Evolutionary conservation across 2,329 filamentous ascomycete genomes (phyloP).

Genomic region (Fusarium miscanthi): DNA sequence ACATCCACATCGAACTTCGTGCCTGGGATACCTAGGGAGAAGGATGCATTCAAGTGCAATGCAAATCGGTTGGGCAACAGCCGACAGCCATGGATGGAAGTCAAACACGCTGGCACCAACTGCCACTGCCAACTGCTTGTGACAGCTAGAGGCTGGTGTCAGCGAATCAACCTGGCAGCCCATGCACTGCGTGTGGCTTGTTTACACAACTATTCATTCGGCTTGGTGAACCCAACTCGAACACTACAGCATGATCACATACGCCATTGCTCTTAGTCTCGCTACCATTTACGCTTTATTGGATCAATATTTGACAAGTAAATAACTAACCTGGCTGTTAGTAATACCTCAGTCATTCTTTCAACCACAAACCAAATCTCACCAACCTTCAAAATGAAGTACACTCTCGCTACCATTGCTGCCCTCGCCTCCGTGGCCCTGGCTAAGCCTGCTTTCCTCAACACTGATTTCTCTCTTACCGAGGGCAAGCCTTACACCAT

Average conservation of each 20-base stretch:
- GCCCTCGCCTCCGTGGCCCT: conserved; percentile 45
- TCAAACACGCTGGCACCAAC: not conserved
- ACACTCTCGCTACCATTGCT: conserved; percentile 47
- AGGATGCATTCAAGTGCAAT: not conserved
- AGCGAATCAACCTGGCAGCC: not conserved
- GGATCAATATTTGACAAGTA: not conserved
- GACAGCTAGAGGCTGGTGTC: not conserved
- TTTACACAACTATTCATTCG: not conserved
- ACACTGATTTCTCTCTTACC: conserved; percentile 45
- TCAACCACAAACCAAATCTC: conserved; percentile 21
- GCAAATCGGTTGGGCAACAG: not conserved
- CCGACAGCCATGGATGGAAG: not conserved
- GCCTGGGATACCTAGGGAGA: not conserved
- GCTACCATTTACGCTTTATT: conserved; percentile 3
- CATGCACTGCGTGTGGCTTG: not conserved
- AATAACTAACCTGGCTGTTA: conserved; percentile 31
- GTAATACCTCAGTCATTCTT: conserved; percentile 46
- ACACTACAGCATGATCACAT: conserved; percentile 4
- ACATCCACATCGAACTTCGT: not conserved
- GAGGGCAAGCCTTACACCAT: conserved; percentile 50
- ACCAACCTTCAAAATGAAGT: conserved; percentile 52
- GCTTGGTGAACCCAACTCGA: not conserved
- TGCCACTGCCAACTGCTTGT: not conserved
- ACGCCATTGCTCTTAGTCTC: conserved; percentile 4
- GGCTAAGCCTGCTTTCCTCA: conserved; percentile 49